Evolutionary conservation across 768 basidiomycete genomes (phyloP).

Genomic region (Leccinum aurantiacum): DNA sequence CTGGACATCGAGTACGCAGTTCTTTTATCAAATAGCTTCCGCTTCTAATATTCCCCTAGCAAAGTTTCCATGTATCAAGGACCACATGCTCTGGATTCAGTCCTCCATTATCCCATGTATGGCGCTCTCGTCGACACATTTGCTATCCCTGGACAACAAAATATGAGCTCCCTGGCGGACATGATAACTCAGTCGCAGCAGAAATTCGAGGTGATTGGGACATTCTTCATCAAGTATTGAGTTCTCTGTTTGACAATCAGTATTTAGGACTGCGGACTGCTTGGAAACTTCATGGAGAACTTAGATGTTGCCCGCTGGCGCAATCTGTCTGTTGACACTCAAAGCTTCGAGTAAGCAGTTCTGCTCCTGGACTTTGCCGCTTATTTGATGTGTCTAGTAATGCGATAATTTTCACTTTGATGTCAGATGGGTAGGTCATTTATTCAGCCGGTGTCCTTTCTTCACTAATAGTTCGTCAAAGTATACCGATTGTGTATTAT

Average conservation of each 20-base stretch:
- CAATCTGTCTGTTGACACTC: constrained; percentile 68
- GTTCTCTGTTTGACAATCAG: not conserved
- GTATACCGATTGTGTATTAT: constrained; percentile 80
- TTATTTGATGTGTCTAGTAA: constrained; percentile 45
- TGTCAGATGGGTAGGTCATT: constrained; percentile 59
- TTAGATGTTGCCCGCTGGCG: constrained; percentile 77
- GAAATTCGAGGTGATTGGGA: constrained; percentile 44
- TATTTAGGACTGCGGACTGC: constrained; percentile 29
- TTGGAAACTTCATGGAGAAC: constrained; percentile 82
- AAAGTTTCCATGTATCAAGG: constrained; percentile 21
- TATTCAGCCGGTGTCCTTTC: not conserved
- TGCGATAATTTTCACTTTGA: constrained; percentile 71
- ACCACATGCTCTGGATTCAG: constrained; percentile 57
- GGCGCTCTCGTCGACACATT: constrained; percentile 43
- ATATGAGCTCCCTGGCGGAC: constrained; percentile 56
- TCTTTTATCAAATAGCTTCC: not conserved
- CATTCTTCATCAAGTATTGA: not conserved
- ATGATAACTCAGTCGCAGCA: constrained; percentile 53
- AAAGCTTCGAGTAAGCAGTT: constrained; percentile 58
- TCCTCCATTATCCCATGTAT: constrained; percentile 40
- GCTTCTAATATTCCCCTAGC: constrained; percentile 36
- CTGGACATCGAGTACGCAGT: constrained; percentile 46
- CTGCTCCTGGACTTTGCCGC: not conserved
- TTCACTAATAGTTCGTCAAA: constrained; percentile 13
- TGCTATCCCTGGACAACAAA: constrained; percentile 64